Conservation (phyloP, 139 green algal species). For the Mychonastes homosphaera region DNA sequence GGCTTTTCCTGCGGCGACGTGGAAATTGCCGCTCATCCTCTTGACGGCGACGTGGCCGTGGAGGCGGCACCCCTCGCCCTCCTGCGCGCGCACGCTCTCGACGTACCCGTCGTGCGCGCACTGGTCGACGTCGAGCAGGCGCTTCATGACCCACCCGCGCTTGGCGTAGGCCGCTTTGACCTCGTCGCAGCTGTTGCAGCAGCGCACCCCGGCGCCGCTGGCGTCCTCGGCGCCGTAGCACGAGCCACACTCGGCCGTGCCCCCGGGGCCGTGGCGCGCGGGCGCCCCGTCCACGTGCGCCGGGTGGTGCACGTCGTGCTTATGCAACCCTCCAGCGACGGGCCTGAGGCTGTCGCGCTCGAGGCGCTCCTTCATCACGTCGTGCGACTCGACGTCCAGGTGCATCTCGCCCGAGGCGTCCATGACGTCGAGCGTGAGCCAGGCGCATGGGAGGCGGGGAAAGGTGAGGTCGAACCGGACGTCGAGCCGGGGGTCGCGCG, state of each 20-base stretch:
- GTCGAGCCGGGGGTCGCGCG: conserved; percentile 82
- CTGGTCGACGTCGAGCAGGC: conserved; percentile 70
- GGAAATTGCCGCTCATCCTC: conserved; percentile 84
- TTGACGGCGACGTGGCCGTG: conserved; percentile 78
- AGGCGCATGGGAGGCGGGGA: conserved; percentile 73
- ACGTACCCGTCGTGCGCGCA: conserved; percentile 73
- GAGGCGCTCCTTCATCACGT: conserved; percentile 72
- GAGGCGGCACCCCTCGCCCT: conserved; percentile 87
- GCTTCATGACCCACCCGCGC: conserved; percentile 64
- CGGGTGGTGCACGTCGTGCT: conserved; percentile 52
- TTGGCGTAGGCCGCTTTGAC: conserved; percentile 62
- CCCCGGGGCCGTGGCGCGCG: conserved; percentile 2
- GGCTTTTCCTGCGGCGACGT: conserved; percentile 81
- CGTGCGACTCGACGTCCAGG: conserved; percentile 84
- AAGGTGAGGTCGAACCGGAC: conserved; percentile 88
- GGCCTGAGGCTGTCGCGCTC: conserved; percentile 28
- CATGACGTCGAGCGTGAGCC: conserved; percentile 92
- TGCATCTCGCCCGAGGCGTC: conserved; percentile 91
- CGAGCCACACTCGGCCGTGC: conserved; percentile 54
- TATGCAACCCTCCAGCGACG: too few species aligned
- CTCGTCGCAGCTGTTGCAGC: conserved; percentile 92
- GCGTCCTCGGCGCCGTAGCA: conserved; percentile 92
- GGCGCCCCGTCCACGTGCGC: conserved; percentile 18
- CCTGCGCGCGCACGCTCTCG: conserved; percentile 59
- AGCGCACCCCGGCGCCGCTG: conserved; percentile 43